Percentiles rank a stretch among this genome's conserved stretches.
These are phyloP conservation scores for Cutaneotrichosporon daszewskae DNA, from an alignment of 1,284 basidiomycete species.

Conservation along the genomic window DNA sequence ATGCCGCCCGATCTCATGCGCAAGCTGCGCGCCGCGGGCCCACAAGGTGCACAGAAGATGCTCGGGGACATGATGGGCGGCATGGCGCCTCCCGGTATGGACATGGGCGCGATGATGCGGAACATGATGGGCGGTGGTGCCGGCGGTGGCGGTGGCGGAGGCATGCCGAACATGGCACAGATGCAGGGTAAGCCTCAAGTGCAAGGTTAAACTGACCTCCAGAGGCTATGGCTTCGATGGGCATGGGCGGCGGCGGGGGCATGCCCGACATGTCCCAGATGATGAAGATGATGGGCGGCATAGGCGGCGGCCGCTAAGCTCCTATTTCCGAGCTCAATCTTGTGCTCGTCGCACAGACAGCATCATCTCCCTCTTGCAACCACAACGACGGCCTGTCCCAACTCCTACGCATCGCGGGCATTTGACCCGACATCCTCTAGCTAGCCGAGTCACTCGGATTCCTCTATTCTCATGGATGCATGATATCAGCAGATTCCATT, in stretches of 20 bases:
- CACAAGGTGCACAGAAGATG: slow-evolving; percentile 86
- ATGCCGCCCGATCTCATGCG: slow-evolving; percentile 85
- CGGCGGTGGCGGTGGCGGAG: slow-evolving; percentile 39
- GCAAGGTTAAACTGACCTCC: slow-evolving; percentile 5
- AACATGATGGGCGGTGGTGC: slow-evolving; percentile 45
- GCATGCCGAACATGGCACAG: slow-evolving; percentile 49
- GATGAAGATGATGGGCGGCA: slow-evolving; percentile 50
- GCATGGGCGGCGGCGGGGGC: slow-evolving; percentile 52
- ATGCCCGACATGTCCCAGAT: slow-evolving; percentile 49
- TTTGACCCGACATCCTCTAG: no score
- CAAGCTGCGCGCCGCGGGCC: slow-evolving; percentile 67
- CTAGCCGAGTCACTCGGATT: no score
- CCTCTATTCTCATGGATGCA: no score
- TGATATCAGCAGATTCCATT: no score
- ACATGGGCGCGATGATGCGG: slow-evolving; percentile 58
- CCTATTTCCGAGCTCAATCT: background rate
- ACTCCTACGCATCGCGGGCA: no score
- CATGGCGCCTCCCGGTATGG: slow-evolving; percentile 52
- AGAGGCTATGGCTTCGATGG: slow-evolving; percentile 80
- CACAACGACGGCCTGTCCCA: no score
- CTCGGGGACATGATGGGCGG: slow-evolving; percentile 94
- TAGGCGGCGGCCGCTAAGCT: slow-evolving; percentile 10
- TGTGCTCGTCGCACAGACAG: background rate
- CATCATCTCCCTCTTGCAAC: background rate
- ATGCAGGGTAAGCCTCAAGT: slow-evolving; percentile 40